A percentile compares a stretch with the other conserved stretches of the same genome.
Evolutionary conservation across 305 asterid species (phyloP).

Genomic region (Solanum aculeatissimum): DNA sequence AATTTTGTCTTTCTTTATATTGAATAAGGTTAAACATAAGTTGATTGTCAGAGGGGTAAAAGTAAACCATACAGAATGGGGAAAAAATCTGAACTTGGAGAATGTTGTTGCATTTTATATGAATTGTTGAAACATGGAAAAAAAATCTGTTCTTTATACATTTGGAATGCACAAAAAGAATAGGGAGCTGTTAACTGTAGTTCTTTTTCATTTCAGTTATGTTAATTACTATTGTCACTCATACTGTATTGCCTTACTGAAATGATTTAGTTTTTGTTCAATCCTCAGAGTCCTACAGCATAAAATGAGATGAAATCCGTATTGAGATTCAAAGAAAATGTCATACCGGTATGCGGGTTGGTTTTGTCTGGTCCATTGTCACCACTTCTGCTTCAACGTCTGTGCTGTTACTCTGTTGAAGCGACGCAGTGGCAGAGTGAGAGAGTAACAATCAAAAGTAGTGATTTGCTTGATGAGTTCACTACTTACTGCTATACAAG

Average conservation of each 20-base stretch:
- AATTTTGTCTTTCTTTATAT: background rate
- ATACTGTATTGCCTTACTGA: background rate
- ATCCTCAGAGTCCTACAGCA: background rate
- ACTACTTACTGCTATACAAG: constrained; percentile 32
- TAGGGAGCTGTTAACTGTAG: background rate
- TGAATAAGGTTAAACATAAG: background rate
- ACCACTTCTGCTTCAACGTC: background rate
- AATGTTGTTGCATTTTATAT: background rate
- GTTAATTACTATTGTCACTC: background rate
- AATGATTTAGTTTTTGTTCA: background rate
- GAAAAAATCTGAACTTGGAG: background rate
- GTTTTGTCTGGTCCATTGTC: background rate
- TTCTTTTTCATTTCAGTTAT: no score
- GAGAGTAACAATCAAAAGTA: background rate
- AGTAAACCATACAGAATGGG: background rate
- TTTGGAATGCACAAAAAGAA: background rate
- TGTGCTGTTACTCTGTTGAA: background rate
- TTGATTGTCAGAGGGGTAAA: background rate
- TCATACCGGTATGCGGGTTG: background rate
- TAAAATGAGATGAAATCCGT: background rate
- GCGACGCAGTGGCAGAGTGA: background rate
- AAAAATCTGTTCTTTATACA: background rate
- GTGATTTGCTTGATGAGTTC: constrained; percentile 27
- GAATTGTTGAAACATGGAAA: background rate
- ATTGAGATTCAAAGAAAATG: background rate